These are phyloP conservation scores for Neopestalotiopsis sp. DNA, from an alignment of 2,329 filamentous ascomycete species.

Conservation along the genomic window DNA sequence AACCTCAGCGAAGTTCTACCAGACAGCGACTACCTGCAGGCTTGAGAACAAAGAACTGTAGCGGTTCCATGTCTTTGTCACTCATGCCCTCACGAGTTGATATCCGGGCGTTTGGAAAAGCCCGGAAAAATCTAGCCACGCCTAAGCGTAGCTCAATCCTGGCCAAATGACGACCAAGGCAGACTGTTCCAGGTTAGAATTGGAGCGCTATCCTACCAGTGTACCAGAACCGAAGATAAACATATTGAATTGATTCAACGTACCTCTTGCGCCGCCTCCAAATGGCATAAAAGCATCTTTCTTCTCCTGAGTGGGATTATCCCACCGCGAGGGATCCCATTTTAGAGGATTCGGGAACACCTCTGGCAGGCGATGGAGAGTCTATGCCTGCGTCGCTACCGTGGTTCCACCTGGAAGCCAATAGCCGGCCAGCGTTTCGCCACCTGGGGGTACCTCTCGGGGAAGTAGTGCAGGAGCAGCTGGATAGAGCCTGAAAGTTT, in stretches of 20 bases:
- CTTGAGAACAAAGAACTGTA: slow-evolving; percentile 38
- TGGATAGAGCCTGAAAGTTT: slow-evolving; percentile 49
- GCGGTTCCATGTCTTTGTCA: slow-evolving; percentile 41
- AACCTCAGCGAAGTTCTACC: slow-evolving; percentile 23
- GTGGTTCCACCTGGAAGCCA: slow-evolving; percentile 44
- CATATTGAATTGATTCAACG: background rate
- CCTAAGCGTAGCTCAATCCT: slow-evolving; percentile 59
- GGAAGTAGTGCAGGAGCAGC: slow-evolving; percentile 46
- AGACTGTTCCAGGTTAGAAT: slow-evolving; percentile 35
- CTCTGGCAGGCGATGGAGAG: slow-evolving; percentile 46
- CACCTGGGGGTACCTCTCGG: slow-evolving; percentile 43
- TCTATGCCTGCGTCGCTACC: slow-evolving; percentile 50
- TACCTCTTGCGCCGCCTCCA: slow-evolving; percentile 54
- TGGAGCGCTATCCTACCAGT: background rate
- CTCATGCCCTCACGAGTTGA: slow-evolving; percentile 39
- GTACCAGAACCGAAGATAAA: background rate
- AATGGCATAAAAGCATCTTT: slow-evolving; percentile 58
- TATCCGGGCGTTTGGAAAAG: slow-evolving; percentile 42
- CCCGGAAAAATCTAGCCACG: slow-evolving; percentile 55
- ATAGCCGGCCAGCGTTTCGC: slow-evolving; percentile 42
- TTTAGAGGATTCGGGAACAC: slow-evolving; percentile 44
- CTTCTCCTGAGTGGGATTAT: slow-evolving; percentile 39
- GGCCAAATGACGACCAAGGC: slow-evolving; percentile 62
- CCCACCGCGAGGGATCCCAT: slow-evolving; percentile 6
- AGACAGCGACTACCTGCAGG: slow-evolving; percentile 39